A percentile compares a stretch with the other conserved stretches of the same genome.
These are phyloP conservation scores for Cladophialophora carrionii DNA, from an alignment of 2,329 filamentous ascomycete genomes.

Conservation along the genomic window DNA sequence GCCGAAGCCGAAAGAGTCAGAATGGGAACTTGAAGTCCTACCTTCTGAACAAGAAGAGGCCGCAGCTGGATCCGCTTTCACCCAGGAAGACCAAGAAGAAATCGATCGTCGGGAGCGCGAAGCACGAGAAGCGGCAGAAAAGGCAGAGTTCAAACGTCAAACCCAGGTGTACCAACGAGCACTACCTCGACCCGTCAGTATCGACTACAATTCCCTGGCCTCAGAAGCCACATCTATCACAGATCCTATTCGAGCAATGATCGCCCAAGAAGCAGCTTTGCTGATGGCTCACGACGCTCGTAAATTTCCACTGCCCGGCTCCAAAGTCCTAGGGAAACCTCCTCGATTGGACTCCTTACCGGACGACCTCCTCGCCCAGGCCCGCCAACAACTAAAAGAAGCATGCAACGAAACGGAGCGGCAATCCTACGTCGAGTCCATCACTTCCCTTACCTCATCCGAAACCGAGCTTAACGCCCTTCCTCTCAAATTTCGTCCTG, in stretches of 20 bases:
- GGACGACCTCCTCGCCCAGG: slow-evolving; percentile 72
- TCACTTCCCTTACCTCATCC: slow-evolving; percentile 50
- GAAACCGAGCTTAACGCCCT: slow-evolving; percentile 60
- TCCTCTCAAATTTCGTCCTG: slow-evolving; percentile 77
- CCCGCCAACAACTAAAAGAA: slow-evolving; percentile 73
- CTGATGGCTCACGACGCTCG: slow-evolving; percentile 81
- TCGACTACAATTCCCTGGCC: slow-evolving; percentile 72
- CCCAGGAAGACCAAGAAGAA: slow-evolving; percentile 67
- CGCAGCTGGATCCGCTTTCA: slow-evolving; percentile 46
- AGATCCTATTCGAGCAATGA: slow-evolving; percentile 68
- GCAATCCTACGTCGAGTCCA: slow-evolving; percentile 54
- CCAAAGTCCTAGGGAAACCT: slow-evolving; percentile 66
- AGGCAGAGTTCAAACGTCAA: slow-evolving; percentile 75
- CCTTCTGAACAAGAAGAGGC: slow-evolving; percentile 78
- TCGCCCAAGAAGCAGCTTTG: slow-evolving; percentile 75
- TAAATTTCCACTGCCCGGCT: slow-evolving; percentile 71
- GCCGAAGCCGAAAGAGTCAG: slow-evolving; percentile 88
- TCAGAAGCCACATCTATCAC: slow-evolving; percentile 63
- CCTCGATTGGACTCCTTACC: slow-evolving; percentile 65
- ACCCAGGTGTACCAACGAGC: slow-evolving; percentile 88
- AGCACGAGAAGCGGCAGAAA: slow-evolving; percentile 64
- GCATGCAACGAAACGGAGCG: slow-evolving; percentile 61
- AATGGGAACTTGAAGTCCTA: slow-evolving; percentile 84
- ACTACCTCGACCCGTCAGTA: slow-evolving; percentile 72
- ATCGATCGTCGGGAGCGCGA: slow-evolving; percentile 71